Base-by-base conservation (phyloP, 2,329 filamentous ascomycete genomes). In the Phyllosticta ampelicida region DNA sequence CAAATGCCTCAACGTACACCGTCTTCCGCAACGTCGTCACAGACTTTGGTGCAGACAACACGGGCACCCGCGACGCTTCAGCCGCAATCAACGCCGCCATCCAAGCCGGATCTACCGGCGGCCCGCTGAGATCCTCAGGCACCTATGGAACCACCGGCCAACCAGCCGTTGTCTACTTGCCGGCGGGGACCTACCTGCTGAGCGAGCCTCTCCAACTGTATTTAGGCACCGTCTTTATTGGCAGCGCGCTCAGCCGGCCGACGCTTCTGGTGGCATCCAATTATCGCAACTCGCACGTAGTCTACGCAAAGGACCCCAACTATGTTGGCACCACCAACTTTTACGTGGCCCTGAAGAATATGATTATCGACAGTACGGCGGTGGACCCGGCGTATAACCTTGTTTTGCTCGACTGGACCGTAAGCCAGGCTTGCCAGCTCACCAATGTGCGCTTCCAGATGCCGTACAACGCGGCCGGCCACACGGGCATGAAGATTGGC, bases 1-100 rank as follows among this genome's bases (percentile, higher is more conserved):
- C 36, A 16, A 26, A 36, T 20, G 20, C 59, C 18, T n/a, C 21
- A 3, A 16, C 30, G 3, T 72, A 71, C 59, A 63, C 61, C 5
- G 69, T 72, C n/a, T 70, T 71, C 36, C 68, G 70, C 5, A 71
- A 72, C 53, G 69, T 70, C 3, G 70, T 73, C 16, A 64, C 63
- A 3, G 67, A 71, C 49, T 71, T 65, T 58, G 62, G 63, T 4
- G 70, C 71, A 4, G 68, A 70, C 48, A 69, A 70, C 36, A 71
- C 70, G 18, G 69, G 69, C 10, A 55, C 59, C 3, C 62, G 54
- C 9, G 67, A 71, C 53, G 64, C 70, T 5, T 65, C 68, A 10
- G 67, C 26, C 2, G 48, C 55, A 8, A 60, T 60, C 30, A 48
- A 58, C 13, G 58, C 52, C 13, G 59, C 55, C n/a, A 60, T 60